phyloP scores from a whole-genome alignment of 2,329 filamentous ascomycete genomes.

The Exserohilum turcica region DNA sequence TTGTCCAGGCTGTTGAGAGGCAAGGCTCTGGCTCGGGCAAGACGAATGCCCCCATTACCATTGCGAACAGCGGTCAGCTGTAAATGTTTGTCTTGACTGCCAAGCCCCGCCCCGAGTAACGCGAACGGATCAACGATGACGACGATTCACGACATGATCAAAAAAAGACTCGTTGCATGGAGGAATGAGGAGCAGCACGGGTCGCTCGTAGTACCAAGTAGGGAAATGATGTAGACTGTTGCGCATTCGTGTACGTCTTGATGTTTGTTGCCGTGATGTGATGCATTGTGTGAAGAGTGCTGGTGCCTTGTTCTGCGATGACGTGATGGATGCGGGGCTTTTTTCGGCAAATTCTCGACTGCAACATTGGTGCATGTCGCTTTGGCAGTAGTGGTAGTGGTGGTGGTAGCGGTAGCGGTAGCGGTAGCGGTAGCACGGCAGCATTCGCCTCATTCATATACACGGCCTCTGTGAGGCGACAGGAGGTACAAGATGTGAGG shows the following conservation, averaged over 20 bases:
- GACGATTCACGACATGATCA: conserved; percentile 10
- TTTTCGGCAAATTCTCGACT: too few relatives aligned
- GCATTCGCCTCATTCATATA: conserved; percentile 15
- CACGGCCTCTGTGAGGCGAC: conserved; percentile 9
- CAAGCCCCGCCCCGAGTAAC: background rate
- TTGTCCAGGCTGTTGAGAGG: conserved; percentile 32
- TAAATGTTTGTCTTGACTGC: conserved; percentile 4
- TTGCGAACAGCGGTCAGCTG: conserved; percentile 35
- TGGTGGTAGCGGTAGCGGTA: too few relatives aligned
- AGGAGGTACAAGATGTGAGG: conserved; percentile 25
- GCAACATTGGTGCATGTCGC: too few relatives aligned
- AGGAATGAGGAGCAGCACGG: conserved; percentile 4
- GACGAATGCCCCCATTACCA: conserved; percentile 29
- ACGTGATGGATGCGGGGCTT: background rate
- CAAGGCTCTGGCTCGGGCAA: conserved; percentile 29
- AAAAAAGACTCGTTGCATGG: conserved; percentile 12
- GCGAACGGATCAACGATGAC: conserved; percentile 12
- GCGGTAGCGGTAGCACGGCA: background rate
- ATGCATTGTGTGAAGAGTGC: background rate
- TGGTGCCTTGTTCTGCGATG: background rate
- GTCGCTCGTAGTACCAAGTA: conserved; percentile 20
- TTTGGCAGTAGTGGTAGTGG: background rate
- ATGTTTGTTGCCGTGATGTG: too few relatives aligned
- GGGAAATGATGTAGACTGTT: conserved; percentile 25
- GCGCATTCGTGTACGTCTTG: background rate